phyloP scores from a whole-genome alignment of 2,329 filamentous ascomycete genomes.

The Epicoccum nigrum region DNA sequence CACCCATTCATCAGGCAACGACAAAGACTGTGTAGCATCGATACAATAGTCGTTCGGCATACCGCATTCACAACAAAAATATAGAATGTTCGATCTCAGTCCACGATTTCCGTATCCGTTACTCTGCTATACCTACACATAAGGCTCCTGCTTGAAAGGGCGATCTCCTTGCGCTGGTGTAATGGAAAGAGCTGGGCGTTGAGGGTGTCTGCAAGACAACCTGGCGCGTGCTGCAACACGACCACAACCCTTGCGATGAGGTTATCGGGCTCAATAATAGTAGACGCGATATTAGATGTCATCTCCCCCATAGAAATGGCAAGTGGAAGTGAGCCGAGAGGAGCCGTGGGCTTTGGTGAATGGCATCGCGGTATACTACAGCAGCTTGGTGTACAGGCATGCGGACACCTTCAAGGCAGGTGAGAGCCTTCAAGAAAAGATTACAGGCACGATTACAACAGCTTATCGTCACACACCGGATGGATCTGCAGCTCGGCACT shows the following conservation, averaged over 20 bases:
- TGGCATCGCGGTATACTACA: neutral
- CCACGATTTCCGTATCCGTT: neutral
- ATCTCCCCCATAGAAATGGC: conserved; percentile 10
- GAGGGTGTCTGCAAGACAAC: conserved; percentile 4
- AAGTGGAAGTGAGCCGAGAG: neutral
- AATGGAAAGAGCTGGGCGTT: conserved; percentile 11
- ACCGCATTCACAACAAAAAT: neutral
- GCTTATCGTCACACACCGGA: conserved; percentile 20
- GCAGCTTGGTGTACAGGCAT: neutral
- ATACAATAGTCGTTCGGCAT: too few species aligned
- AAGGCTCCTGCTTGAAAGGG: conserved; percentile 5
- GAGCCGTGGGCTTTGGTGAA: too few species aligned
- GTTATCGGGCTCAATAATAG: conserved; percentile 15
- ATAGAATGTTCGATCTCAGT: neutral
- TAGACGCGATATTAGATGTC: neutral
- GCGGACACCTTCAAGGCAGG: neutral
- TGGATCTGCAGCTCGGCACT: conserved; percentile 27
- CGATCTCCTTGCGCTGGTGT: neutral
- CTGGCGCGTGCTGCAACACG: conserved; percentile 15
- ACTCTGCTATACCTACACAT: neutral
- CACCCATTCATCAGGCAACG: too few species aligned
- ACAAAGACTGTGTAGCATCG: too few species aligned
- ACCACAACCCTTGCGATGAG: conserved; percentile 21
- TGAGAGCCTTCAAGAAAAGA: neutral
- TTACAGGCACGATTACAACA: neutral